Conservation (phyloP, 305 asterid species). For the Fraxinus baroniana region DNA sequence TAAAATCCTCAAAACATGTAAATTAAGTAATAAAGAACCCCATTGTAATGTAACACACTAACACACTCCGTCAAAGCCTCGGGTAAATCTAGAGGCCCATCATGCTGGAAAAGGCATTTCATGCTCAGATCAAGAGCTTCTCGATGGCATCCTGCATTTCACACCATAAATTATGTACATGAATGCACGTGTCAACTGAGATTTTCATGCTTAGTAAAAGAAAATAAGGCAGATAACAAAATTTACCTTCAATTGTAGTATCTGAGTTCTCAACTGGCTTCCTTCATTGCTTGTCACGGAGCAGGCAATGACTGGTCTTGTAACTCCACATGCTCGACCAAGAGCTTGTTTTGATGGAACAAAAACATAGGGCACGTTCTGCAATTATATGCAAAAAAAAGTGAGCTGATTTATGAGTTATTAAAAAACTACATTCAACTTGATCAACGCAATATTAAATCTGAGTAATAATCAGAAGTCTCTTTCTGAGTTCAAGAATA, state of each 20-base stretch:
- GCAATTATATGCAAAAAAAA: slow-evolving; percentile 24
- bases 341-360: slow-evolving; percentile 84
- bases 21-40: neutral
- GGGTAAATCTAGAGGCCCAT: slow-evolving; percentile 52
- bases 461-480: neutral
- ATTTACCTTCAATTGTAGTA: slow-evolving; percentile 42
- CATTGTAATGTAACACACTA: neutral
- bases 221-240: neutral
- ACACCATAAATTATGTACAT: neutral
- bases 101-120: slow-evolving; percentile 50
- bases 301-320: slow-evolving; percentile 73
- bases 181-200: neutral
- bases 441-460: neutral
- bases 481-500: neutral
- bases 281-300: slow-evolving; percentile 75
- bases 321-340: slow-evolving; percentile 78
- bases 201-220: neutral
- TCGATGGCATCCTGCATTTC: slow-evolving; percentile 66
- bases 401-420: neutral
- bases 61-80: slow-evolving; percentile 69
- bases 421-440: neutral
- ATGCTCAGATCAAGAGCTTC: slow-evolving; percentile 66
- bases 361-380: slow-evolving; percentile 80
- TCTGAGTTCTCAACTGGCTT: slow-evolving; percentile 76
- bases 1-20: neutral